Base-by-base conservation (phyloP, 768 basidiomycete species). In the Naganishia onofrii region DNA sequence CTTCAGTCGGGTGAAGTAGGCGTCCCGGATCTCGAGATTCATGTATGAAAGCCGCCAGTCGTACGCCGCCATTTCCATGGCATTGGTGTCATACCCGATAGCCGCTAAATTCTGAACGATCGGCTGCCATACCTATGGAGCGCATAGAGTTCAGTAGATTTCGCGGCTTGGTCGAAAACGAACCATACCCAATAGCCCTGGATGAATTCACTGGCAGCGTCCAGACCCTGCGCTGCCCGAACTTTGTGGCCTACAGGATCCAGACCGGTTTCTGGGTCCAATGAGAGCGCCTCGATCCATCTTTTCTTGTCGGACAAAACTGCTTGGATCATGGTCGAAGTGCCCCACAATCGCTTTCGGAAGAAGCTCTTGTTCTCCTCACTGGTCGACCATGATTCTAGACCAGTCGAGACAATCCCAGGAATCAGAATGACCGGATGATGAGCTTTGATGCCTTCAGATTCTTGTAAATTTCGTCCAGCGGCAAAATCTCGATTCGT, bases 321-420 rank as follows among this genome's bases (percentile, higher is more conserved):
- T 17, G 72, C 72, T 86, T 76, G 93, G 5, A 81, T 77, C 81
- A 82, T 82, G 7, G 76, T 77, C 0, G 76, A 58, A 7, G 77
- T 78, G 23, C 78, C 79, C 85, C 85, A 86, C 44, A 85, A 74
- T 8, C 92, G 89, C 80, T 95, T 89, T n/a, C 94, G 87, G 79
- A 99, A 98, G 83, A 93, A 96, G 0, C 88, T 78, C 6, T 91
- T 87, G 72, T 92, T 90, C 69, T 91, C 91, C 0, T 89, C 88
- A 6, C 87, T 84, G 0, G 95, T 95, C 5, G 91, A 89, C 95
- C 96, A 99, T 8, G 91, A 93, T 77, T 97, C 94, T 70, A 97
- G 82, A 5, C 90, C 89, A 87, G 93, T 94, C 0, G 91, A 93
- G 44, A 94, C 88, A 63, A 95, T 89, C 1, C 93, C 93, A 5